These are phyloP conservation scores for Pinus tabuliformis DNA, from an alignment of 75 land plant species.

Conservation along the genomic window DNA sequence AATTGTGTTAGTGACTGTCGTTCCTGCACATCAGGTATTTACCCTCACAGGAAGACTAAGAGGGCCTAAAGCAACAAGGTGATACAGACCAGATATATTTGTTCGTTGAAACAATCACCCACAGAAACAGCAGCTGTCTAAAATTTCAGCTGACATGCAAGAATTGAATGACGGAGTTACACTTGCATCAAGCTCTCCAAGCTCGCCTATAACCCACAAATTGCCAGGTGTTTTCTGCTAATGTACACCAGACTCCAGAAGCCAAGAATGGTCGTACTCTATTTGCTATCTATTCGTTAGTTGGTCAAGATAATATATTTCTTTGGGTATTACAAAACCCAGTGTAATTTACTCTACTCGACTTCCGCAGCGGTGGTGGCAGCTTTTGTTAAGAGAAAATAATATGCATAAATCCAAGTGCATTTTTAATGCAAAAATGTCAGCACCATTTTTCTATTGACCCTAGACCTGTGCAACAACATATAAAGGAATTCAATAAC, in stretches of 20 bases:
- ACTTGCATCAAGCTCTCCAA: neutral
- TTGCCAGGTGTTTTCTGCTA: slow-evolving; percentile 7
- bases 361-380: neutral
- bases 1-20: neutral
- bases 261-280: neutral
- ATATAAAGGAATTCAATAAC: neutral
- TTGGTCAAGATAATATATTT: slow-evolving; percentile 2
- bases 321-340: slow-evolving; percentile 5
- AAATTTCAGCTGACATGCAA: slow-evolving; percentile 3
- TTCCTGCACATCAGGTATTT: neutral
- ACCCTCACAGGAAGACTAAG: slow-evolving; percentile 2
- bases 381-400: slow-evolving; percentile 3
- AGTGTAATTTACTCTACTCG: slow-evolving; percentile 1
- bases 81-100: neutral
- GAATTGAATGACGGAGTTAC: neutral
- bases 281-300: slow-evolving; percentile 1
- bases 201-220: neutral
- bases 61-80: neutral
- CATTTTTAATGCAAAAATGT: neutral
- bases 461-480: slow-evolving; percentile 6
- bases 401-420: slow-evolving; percentile 5
- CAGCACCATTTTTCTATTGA: slow-evolving; percentile 7
- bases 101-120: neutral
- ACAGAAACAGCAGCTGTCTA: neutral
- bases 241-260: slow-evolving; percentile 6